phyloP scores from a whole-genome alignment of 352 stramenopile species.

The Thraustochytrium striatum region DNA sequence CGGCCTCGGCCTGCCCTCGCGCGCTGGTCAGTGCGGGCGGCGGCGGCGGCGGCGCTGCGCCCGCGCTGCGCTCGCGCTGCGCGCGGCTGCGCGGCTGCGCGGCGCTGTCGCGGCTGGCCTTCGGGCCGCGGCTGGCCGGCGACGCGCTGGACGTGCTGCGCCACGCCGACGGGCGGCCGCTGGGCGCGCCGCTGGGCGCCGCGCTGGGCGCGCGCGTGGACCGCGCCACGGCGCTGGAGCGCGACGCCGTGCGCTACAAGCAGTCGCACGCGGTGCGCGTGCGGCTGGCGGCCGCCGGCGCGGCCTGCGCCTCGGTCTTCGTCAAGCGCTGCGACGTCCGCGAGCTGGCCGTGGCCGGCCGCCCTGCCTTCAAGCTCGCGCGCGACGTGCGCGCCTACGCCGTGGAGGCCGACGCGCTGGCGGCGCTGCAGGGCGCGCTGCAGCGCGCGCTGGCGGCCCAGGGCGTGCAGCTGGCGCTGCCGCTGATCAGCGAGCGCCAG shows the following conservation, averaged over 20 bases:
- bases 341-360: slow-evolving; percentile 55
- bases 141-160: too few species aligned
- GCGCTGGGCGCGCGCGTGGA: not conserved
- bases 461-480: slow-evolving; percentile 55
- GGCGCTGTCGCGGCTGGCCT: too few species aligned
- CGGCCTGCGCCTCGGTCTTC: slow-evolving; percentile 56
- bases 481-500: slow-evolving; percentile 51
- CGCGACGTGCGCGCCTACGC: slow-evolving; percentile 59
- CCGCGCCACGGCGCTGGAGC: slow-evolving; percentile 54
- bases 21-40: too few species aligned
- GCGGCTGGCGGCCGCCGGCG: slow-evolving; percentile 41
- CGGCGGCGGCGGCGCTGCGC: too few species aligned
- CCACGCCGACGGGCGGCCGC: too few species aligned
- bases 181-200: too few species aligned
- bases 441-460: slow-evolving; percentile 50
- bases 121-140: too few species aligned
- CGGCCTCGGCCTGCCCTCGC: too few species aligned
- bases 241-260: slow-evolving; percentile 57
- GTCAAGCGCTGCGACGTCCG: slow-evolving; percentile 61
- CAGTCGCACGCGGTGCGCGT: slow-evolving; percentile 59
- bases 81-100: too few species aligned
- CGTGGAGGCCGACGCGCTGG: slow-evolving; percentile 59
- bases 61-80: too few species aligned
- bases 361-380: slow-evolving; percentile 57
- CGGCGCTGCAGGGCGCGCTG: slow-evolving; percentile 52